These are phyloP conservation scores for Cryptococcus sp. DNA, from an alignment of 1,284 basidiomycete species.

Conservation along the genomic window DNA sequence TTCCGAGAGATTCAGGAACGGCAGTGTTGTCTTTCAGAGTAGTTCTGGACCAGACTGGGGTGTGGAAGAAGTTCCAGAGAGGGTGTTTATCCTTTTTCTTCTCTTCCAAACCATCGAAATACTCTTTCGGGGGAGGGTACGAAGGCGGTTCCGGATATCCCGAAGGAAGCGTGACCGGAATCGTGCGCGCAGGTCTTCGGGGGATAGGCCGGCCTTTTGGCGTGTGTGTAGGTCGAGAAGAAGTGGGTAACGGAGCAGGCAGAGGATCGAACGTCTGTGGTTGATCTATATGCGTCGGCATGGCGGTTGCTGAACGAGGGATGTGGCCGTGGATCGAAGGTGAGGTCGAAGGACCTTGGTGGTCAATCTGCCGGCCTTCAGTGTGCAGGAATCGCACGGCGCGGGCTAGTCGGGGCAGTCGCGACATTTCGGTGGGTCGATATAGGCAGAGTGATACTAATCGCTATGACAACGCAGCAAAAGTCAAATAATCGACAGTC, in stretches of 20 bases:
- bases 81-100: slow-evolving; percentile 36
- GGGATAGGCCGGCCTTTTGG: slow-evolving; percentile 42
- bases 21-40: slow-evolving; percentile 10
- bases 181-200: slow-evolving; percentile 36
- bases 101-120: slow-evolving; percentile 27
- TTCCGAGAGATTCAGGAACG: slow-evolving; percentile 30
- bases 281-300: slow-evolving; percentile 4
- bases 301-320: slow-evolving; percentile 7
- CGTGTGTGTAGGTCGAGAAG: slow-evolving; percentile 26
- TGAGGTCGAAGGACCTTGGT: slow-evolving; percentile 19
- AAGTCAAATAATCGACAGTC: neutral
- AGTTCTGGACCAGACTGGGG: slow-evolving; percentile 21
- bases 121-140: slow-evolving; percentile 39
- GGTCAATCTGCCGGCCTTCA: slow-evolving; percentile 32
- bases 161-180: slow-evolving; percentile 36
- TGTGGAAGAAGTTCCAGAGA: slow-evolving; percentile 52
- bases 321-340: slow-evolving; percentile 5
- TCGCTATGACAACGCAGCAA: neutral
- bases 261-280: slow-evolving; percentile 2
- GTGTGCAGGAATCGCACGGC: slow-evolving; percentile 33
- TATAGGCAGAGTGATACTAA: neutral
- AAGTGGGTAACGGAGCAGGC: neutral
- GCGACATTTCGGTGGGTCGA: slow-evolving; percentile 14
- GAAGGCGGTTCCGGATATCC: slow-evolving; percentile 41
- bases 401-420: slow-evolving; percentile 20